These are phyloP conservation scores for Penicillium subrubescens DNA, from an alignment of 495 filamentous ascomycete species.

Conservation along the genomic window DNA sequence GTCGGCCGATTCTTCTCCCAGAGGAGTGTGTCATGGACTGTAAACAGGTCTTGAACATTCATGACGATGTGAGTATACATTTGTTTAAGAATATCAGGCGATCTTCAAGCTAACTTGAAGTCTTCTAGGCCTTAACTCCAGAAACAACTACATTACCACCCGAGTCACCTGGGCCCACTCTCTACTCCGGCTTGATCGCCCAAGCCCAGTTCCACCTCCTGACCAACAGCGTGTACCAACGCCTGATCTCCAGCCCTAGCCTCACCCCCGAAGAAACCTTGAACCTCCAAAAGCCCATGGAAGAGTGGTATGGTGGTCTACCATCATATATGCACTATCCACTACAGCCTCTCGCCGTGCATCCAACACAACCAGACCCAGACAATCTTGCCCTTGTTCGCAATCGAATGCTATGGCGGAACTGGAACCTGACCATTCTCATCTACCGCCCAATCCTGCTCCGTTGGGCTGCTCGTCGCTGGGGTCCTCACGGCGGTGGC, in stretches of 20 bases:
- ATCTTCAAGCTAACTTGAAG: background rate
- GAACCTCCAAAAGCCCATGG: constrained; percentile 47
- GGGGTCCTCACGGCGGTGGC: constrained; percentile 35
- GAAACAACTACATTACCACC: constrained; percentile 43
- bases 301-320: constrained; percentile 48
- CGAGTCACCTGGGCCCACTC: constrained; percentile 47
- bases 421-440: constrained; percentile 55
- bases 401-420: constrained; percentile 50
- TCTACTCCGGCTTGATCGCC: constrained; percentile 52
- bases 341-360: constrained; percentile 22
- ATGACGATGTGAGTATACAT: constrained; percentile 40
- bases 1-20: constrained; percentile 50
- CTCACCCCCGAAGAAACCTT: constrained; percentile 51
- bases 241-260: constrained; percentile 52
- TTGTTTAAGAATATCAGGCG: background rate
- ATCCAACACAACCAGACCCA: constrained; percentile 30
- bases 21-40: constrained; percentile 51
- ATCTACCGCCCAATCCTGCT: constrained; percentile 56
- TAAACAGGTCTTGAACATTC: constrained; percentile 51
- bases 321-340: constrained; percentile 49
- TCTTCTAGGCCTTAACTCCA: constrained; percentile 39
- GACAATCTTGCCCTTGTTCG: constrained; percentile 42
- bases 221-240: constrained; percentile 53
- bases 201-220: constrained; percentile 52
- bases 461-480: constrained; percentile 48